Base-by-base conservation (phyloP, 2,329 filamentous ascomycete genomes). In the Spiromastix sp. region DNA sequence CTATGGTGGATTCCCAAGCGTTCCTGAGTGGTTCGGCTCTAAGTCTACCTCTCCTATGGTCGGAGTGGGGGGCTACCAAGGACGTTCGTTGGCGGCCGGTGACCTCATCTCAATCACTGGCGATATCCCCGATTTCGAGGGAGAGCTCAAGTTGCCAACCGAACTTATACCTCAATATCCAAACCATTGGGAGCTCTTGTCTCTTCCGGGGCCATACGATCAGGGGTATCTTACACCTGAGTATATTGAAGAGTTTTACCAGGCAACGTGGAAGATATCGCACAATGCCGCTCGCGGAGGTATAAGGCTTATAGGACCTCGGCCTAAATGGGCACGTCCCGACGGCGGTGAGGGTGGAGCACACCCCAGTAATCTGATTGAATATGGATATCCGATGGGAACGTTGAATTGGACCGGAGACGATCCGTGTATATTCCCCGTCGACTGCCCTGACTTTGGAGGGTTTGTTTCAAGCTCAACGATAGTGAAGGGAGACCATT, bases 301-400 rank as follows among this genome's bases (percentile, higher is more conserved):
- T 0, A 72, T 80, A 17, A 66, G 76, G 5, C 60, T 81, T 0
- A 53, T 74, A 2, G 76, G 76, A 0, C 73, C 74, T 0, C 64
- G 67, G 1, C 72, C 72, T 0, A 64, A 68, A 42, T 81, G 71
- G 69, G 71, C 73, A 10, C 60, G 77, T 5, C 51, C 64, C 20
- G 67, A 74, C 42, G 77, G 76, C 8, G 77, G 75, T 0, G 74
- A 77, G 41, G 77, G 74, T 5, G 77, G 77, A 8, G 65, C 70
- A 1, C 77, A 81, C 50, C 77, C 77, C 0, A 68, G 63, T 21
- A 77, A 78, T 41, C 46, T 72, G 11, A 64, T 73, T 15, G 71
- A 74, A 41, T 75, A 77, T 43, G 73, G 74, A 2, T 79, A 77
- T 48, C 69, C 71, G 1, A 49, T 72, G 1, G 73, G 73, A 0